phyloP scores from a whole-genome alignment of 306 rosid genomes.

The Prunus mume region DNA sequence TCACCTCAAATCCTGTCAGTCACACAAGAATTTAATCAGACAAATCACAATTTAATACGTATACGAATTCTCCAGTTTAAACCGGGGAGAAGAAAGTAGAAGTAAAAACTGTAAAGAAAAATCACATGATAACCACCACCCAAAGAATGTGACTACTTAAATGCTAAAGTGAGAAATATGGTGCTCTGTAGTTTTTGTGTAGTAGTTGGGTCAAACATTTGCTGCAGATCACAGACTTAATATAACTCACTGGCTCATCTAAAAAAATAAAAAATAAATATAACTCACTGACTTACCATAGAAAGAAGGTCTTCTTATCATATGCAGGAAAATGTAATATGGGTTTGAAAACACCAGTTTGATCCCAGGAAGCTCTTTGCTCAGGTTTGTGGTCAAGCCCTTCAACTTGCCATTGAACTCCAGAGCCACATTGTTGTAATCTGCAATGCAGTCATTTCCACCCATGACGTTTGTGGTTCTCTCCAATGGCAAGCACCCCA shows the following conservation, averaged over 20 bases:
- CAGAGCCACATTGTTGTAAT: conserved; percentile 51
- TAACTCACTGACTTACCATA: conserved; percentile 48
- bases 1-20: conserved; percentile 35
- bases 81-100: not conserved
- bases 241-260: no score
- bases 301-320: conserved; percentile 47
- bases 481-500: conserved; percentile 94
- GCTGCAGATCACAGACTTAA: not conserved
- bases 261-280: no score
- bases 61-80: not conserved
- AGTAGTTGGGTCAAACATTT: not conserved
- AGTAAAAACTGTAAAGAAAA: not conserved
- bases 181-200: not conserved
- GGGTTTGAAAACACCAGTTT: conserved; percentile 75
- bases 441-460: conserved; percentile 43
- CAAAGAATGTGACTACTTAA: conserved; percentile 3
- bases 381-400: conserved; percentile 43
- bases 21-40: not conserved
- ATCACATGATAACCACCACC: not conserved
- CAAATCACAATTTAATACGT: not conserved
- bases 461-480: conserved; percentile 58
- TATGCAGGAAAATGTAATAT: conserved; percentile 35
- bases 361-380: conserved; percentile 55
- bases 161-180: not conserved
- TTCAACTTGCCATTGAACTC: conserved; percentile 71